phyloP scores from a whole-genome alignment of 352 stramenopile species.

The Salisapilia sapeloensis region DNA sequence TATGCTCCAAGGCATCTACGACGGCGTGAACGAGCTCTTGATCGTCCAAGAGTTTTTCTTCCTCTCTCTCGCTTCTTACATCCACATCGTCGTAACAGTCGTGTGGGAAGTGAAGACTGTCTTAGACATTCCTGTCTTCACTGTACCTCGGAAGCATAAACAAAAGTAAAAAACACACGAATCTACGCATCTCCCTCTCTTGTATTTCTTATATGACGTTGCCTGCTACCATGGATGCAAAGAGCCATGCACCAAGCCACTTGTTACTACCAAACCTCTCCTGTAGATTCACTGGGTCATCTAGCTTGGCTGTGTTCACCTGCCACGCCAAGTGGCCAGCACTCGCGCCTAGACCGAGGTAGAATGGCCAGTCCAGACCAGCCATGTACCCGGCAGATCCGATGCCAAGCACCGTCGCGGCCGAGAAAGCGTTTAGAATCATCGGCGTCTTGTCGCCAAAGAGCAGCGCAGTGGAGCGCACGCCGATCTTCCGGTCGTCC shows the following conservation, averaged over 20 bases:
- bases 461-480: conserved; percentile 91
- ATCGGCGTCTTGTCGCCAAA: conserved; percentile 91
- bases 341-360: conserved; percentile 68
- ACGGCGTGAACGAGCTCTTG: conserved; percentile 63
- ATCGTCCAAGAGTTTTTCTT: conserved; percentile 83
- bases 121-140: conserved; percentile 67
- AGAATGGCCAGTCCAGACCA: conserved; percentile 80
- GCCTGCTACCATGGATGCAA: conserved; percentile 59
- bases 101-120: conserved; percentile 79
- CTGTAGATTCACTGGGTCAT: conserved; percentile 88
- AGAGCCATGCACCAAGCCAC: conserved; percentile 73
- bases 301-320: conserved; percentile 90
- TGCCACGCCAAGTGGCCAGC: conserved; percentile 94
- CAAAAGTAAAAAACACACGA: conserved; percentile 4
- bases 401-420: conserved; percentile 37
- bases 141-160: conserved; percentile 11
- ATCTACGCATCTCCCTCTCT: conserved; percentile 1
- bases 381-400: conserved; percentile 59
- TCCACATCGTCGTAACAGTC: conserved; percentile 78
- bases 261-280: conserved; percentile 91
- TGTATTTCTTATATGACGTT: conserved; percentile 26
- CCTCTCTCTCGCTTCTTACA: conserved; percentile 64
- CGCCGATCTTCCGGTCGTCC: conserved; percentile 91
- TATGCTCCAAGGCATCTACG: conserved; percentile 69
- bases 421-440: conserved; percentile 80